Conservation (phyloP, 2,329 filamentous ascomycete species). For the Pestalotiopsis sp. region DNA sequence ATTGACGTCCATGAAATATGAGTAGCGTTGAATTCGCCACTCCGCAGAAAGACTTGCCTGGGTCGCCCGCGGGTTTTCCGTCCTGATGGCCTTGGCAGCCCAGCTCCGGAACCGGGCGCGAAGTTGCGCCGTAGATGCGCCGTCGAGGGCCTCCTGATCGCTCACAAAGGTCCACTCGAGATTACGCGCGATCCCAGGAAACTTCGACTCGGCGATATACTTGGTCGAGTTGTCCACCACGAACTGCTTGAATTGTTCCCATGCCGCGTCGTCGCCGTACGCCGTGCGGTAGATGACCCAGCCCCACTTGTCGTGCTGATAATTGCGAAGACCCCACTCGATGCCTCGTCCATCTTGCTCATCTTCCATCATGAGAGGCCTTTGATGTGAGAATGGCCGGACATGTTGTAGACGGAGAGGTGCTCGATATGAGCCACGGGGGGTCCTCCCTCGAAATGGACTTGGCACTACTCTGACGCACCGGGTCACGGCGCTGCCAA, state of each 20-base stretch:
- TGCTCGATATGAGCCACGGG: neutral
- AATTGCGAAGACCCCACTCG: neutral
- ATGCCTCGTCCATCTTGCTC: neutral
- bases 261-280: neutral
- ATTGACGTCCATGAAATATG: neutral
- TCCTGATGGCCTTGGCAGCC: neutral
- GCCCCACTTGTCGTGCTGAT: constrained; percentile 5
- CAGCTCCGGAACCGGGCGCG: neutral
- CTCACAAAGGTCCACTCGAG: constrained; percentile 2
- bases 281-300: neutral
- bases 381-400: neutral
- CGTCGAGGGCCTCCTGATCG: neutral
- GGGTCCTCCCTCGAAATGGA: neutral
- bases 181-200: neutral
- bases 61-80: neutral
- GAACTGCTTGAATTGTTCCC: constrained; percentile 4
- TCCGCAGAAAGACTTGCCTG: neutral
- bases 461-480: neutral
- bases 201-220: neutral
- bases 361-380: neutral
- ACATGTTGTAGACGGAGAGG: neutral
- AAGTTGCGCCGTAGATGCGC: neutral
- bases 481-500: neutral
- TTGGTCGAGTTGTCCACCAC: neutral
- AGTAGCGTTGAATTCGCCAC: neutral